Evolutionary conservation across 345 rosid species (phyloP).

Genomic region (Salix arbutifolia): DNA sequence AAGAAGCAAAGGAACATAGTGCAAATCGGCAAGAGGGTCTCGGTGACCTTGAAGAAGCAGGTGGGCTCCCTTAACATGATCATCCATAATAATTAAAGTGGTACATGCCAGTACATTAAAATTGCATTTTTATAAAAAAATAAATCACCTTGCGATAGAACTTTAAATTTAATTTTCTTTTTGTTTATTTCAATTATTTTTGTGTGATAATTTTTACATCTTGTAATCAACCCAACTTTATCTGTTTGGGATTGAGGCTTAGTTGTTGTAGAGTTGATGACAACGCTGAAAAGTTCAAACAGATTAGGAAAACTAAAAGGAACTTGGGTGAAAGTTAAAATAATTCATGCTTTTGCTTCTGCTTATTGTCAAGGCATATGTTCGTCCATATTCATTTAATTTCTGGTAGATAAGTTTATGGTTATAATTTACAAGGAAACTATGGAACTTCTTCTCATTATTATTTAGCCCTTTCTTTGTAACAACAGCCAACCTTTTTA

Average conservation of each 20-base stretch:
- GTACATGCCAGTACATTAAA: not conserved
- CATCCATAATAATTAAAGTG: not conserved
- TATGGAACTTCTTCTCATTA: not conserved
- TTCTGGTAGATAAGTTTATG: not conserved
- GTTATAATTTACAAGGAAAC: not conserved
- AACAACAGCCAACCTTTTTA: not conserved
- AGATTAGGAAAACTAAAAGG: not conserved
- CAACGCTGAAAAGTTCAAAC: not conserved
- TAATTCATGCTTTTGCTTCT: not conserved
- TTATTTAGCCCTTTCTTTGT: not conserved
- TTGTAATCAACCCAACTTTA: not conserved
- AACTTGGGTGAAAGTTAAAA: not conserved
- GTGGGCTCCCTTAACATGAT: constrained; percentile 11
- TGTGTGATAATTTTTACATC: not conserved
- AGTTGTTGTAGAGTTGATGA: not conserved
- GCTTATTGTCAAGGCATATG: not conserved
- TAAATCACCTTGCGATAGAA: not conserved
- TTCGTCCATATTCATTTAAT: not conserved
- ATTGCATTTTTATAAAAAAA: not conserved
- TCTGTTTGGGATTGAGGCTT: not conserved
- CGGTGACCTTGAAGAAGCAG: constrained; percentile 38
- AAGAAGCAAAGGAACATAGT: constrained; percentile 48
- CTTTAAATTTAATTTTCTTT: not conserved
- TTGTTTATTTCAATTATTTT: not conserved
- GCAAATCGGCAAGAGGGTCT: constrained; percentile 25